Conservation (phyloP, 805 yeast species). For the Sugiyamaella marilandica region DNA sequence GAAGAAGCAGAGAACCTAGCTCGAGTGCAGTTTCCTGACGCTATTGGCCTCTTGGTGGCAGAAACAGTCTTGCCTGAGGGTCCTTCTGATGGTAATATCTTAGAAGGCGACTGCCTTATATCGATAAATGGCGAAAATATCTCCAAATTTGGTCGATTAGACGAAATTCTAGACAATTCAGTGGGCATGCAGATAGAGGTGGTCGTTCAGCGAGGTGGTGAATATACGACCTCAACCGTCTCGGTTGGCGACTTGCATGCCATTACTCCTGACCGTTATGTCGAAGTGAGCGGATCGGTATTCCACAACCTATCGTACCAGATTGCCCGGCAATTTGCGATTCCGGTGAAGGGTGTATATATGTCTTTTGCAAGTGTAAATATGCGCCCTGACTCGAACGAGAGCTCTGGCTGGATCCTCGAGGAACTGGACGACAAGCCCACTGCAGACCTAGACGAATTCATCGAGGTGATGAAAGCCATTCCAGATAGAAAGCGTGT, state of each 20-base stretch:
- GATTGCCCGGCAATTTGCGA: constrained; percentile 76
- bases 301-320: constrained; percentile 85
- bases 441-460: constrained; percentile 68
- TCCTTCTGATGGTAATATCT: constrained; percentile 66
- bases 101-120: constrained; percentile 82
- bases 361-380: constrained; percentile 74
- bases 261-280: constrained; percentile 76
- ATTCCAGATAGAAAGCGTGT: constrained; percentile 77
- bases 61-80: constrained; percentile 79
- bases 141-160: constrained; percentile 72
- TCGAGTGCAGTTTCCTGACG: constrained; percentile 62
- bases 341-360: constrained; percentile 82
- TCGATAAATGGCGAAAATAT: constrained; percentile 63
- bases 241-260: constrained; percentile 70
- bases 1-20: constrained; percentile 66
- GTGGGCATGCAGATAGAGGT: constrained; percentile 57
- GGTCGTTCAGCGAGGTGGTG: constrained; percentile 70
- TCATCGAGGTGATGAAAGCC: constrained; percentile 68
- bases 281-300: constrained; percentile 81
- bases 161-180: constrained; percentile 68
- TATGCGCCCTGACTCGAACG: constrained; percentile 43
- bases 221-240: constrained; percentile 46
- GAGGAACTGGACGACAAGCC: constrained; percentile 72
- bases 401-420: constrained; percentile 72
- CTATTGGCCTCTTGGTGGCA: constrained; percentile 79